Conservation (phyloP, 345 rosid species). For the Hibiscus trionum region DNA sequence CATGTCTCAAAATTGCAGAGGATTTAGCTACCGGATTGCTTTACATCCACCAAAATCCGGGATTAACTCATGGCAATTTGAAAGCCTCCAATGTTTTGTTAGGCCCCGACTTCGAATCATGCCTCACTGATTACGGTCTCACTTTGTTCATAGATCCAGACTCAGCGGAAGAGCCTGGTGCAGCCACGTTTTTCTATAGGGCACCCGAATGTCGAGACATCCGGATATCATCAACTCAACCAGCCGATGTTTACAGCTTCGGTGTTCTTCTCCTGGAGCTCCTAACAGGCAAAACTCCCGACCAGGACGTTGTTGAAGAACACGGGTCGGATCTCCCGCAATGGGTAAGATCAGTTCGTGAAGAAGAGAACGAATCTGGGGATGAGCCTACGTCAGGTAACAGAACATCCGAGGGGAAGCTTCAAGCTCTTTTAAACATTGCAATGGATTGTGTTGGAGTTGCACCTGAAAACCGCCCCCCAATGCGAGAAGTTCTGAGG, state of each 20-base stretch:
- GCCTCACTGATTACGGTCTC: conserved; percentile 84
- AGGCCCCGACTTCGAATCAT: conserved; percentile 95
- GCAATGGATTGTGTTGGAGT: conserved; percentile 66
- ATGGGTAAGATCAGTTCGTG: conserved; percentile 84
- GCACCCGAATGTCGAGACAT: conserved; percentile 75
- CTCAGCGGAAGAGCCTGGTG: conserved; percentile 61
- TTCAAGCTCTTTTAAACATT: conserved; percentile 67
- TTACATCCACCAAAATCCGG: conserved; percentile 82
- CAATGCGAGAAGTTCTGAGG: conserved; percentile 73
- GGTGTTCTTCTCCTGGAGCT: conserved; percentile 89
- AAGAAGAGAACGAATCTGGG: conserved; percentile 84
- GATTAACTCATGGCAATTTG: conserved; percentile 81
- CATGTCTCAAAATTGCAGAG: conserved; percentile 92
- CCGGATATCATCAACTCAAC: conserved; percentile 62
- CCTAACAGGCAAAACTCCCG: conserved; percentile 84
- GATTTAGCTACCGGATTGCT: conserved; percentile 84
- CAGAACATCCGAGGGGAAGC: conserved; percentile 81
- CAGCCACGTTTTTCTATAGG: conserved; percentile 63
- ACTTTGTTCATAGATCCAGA: conserved; percentile 60
- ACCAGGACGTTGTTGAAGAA: conserved; percentile 85
- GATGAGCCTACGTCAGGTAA: conserved; percentile 85
- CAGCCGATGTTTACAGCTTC: conserved; percentile 85
- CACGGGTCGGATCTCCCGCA: conserved; percentile 79
- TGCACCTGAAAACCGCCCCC: conserved; percentile 60
- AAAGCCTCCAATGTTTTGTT: conserved; percentile 80